Base-by-base conservation (phyloP, 805 yeast species). In the Candida cerambycidarum region DNA sequence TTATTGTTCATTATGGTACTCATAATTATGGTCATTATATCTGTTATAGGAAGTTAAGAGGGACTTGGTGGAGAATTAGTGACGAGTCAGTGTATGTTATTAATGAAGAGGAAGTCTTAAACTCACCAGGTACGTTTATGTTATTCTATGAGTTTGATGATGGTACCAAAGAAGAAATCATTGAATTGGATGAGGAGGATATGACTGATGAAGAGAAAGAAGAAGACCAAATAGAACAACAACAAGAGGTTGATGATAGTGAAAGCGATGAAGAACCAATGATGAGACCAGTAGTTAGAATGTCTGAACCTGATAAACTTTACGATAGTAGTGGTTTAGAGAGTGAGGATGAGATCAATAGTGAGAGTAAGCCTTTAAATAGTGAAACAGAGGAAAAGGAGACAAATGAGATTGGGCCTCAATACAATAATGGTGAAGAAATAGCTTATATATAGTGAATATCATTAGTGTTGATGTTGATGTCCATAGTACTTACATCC, bases 21-120 rank as follows among this genome's bases (percentile, higher is more conserved):
- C 97, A 93, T 55, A 89, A 92, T 55, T 93, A 89, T 59, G 99
- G 99, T n/a, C 99, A 92, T 62, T 92, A 92, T 59, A 86, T 92
- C 47, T 89, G 95, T 32, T 92, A 78, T 66, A 79, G 97, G 56
- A 83, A 80, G 55, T 76, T 69, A 44, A 77, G 95, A 51, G 93
- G 90, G 2, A 74, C 80, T 9, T 92, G 99, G 99, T 90, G 97
- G 96, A 78, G 96, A 59, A 83, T 90, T 14, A 84, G 93, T 53
- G 99, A 93, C 62, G 96, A 89, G 57, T 80, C 82, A 2, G 95
- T 90, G 2, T 80, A 88, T 46, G 75, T 86, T 24, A 89, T 88
- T 3, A 76, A 81, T 10, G 96, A 88, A 58, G 76, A 76, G 2
- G 96, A 90, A 57, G 97, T 89, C 1, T 65, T 88, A 43, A 71